Evolutionary conservation across 352 stramenopile genomes (phyloP).

Genomic region (Pythium guiyangense): DNA sequence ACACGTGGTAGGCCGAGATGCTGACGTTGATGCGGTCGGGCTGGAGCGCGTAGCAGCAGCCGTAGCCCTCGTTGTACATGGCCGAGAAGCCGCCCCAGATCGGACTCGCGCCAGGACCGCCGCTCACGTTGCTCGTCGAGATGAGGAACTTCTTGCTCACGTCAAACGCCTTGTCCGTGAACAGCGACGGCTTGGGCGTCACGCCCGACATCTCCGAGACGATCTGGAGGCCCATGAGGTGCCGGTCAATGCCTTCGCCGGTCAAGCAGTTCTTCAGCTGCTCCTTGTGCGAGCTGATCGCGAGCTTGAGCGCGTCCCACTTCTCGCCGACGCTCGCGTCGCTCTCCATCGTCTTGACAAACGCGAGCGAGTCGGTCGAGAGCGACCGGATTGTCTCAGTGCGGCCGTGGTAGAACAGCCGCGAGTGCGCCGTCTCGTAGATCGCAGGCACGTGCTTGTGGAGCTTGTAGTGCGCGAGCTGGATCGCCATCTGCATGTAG

Average conservation of each 20-base stretch:
- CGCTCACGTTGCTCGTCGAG: conserved; percentile 94
- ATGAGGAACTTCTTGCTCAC: conserved; percentile 94
- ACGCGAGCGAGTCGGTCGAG: conserved; percentile 86
- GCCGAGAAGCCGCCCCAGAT: conserved; percentile 97
- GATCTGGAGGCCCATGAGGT: conserved; percentile 96
- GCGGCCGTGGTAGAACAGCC: conserved; percentile 95
- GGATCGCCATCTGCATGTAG: conserved; percentile 96
- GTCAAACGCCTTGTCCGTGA: conserved; percentile 91
- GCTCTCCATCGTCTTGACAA: conserved; percentile 90
- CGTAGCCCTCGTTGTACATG: conserved; percentile 93
- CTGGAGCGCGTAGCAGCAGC: conserved; percentile 95
- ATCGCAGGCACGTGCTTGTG: conserved; percentile 91
- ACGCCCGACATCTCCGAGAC: conserved; percentile 90
- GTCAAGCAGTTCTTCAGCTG: conserved; percentile 84
- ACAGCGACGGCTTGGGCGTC: conserved; percentile 85
- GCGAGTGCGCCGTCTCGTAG: conserved; percentile 97
- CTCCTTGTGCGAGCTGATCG: conserved; percentile 90
- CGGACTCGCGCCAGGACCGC: conserved; percentile 90
- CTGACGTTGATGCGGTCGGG: conserved; percentile 94
- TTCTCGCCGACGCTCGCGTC: conserved; percentile 54
- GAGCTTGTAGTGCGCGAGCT: conserved; percentile 96
- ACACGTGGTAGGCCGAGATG: conserved; percentile 89
- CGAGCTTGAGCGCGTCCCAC: conserved; percentile 85
- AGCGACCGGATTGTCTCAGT: conserved; percentile 91
- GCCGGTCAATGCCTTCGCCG: conserved; percentile 92